These are phyloP conservation scores for Agapanthus africanus DNA, from an alignment of 106 monocot genomes.

Conservation along the genomic window DNA sequence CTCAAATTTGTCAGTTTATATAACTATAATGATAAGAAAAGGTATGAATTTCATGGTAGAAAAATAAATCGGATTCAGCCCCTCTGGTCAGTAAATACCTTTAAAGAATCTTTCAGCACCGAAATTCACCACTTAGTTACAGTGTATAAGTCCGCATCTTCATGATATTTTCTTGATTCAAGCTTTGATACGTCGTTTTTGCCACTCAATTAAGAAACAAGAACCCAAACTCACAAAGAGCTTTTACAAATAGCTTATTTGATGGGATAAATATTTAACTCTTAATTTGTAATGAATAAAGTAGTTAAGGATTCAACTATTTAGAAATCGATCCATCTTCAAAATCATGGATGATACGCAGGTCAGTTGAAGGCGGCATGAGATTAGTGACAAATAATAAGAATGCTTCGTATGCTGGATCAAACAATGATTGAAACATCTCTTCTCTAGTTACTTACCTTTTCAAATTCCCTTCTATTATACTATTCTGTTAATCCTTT, in stretches of 20 bases:
- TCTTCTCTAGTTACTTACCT: background rate
- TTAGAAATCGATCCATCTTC: background rate
- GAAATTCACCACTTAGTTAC: no score
- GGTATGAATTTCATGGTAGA: background rate
- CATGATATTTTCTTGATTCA: background rate
- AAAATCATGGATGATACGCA: background rate
- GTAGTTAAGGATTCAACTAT: background rate
- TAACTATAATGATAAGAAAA: background rate
- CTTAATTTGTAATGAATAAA: background rate
- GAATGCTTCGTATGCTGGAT: background rate
- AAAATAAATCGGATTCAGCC: background rate
- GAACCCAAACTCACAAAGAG: background rate
- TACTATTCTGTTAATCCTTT: no score
- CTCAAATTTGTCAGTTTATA: background rate
- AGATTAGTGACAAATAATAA: background rate
- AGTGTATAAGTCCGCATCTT: no score
- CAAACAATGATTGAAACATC: background rate
- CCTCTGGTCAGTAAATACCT: background rate
- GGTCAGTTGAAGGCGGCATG: background rate
- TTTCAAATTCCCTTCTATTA: no score
- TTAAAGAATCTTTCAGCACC: background rate
- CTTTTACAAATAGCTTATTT: background rate
- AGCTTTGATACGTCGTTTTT: background rate
- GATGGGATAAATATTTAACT: background rate
- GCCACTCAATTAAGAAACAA: background rate